phyloP scores from a whole-genome alignment of 2,329 filamentous ascomycete genomes.

The Colletotrichum lindemuthianum region DNA sequence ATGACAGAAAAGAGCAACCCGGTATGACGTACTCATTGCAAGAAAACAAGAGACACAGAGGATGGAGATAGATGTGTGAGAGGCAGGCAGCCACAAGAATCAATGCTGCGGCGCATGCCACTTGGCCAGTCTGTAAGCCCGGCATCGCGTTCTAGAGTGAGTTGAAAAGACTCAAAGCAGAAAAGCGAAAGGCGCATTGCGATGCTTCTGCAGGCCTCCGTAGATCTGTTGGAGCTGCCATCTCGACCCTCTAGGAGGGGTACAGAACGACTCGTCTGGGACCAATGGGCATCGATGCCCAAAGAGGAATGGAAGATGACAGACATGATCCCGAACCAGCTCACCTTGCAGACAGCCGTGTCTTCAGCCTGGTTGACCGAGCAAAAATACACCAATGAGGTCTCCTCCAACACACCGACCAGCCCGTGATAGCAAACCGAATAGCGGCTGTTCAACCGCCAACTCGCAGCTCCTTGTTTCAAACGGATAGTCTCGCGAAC shows the following conservation, averaged over 20 bases:
- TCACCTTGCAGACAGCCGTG: conserved; percentile 15
- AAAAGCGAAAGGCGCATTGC: not conserved
- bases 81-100: conserved; percentile 7
- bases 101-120: conserved; percentile 6
- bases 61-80: not conserved
- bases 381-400: conserved; percentile 25
- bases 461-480: not conserved
- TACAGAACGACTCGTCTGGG: not conserved
- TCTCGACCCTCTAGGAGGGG: not conserved
- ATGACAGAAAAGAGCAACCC: too few species aligned
- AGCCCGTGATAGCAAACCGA: conserved; percentile 19
- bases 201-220: too few species aligned
- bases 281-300: conserved; percentile 23
- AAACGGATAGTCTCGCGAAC: not conserved
- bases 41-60: not conserved
- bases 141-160: not conserved
- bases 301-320: conserved; percentile 3
- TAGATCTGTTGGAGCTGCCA: too few species aligned
- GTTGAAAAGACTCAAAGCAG: not conserved
- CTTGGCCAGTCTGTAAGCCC: conserved; percentile 14
- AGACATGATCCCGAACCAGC: conserved; percentile 14
- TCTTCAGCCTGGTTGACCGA: conserved; percentile 17
- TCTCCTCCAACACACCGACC: conserved; percentile 5
- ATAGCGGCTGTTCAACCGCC: conserved; percentile 22
- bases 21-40: conserved; percentile 8